Base-by-base conservation (phyloP, 495 filamentous ascomycete genomes). In the Barbatosphaeria neglecta region DNA sequence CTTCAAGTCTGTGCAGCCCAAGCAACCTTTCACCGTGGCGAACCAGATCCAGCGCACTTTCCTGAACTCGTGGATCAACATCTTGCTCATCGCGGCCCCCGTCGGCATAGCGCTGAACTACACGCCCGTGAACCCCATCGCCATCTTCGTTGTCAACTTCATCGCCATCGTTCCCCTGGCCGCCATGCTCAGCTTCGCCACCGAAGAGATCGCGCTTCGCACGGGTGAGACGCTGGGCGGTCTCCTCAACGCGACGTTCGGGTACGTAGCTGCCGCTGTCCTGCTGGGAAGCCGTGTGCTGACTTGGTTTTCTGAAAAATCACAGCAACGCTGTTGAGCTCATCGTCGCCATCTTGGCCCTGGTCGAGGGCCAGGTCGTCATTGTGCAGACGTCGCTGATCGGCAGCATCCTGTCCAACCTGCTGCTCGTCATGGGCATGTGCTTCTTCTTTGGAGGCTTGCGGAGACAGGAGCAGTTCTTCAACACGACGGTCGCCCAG, bases 361-460 rank as follows among this genome's bases (percentile, higher is more conserved):
- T 96, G 33, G 64, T 73, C 18, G 67, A 90, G 43, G 59, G 73
- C 28, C 73, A 97, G 64, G 76, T 93, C 22, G 69, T 84, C 35
- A 93, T 97, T 53, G 90, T 95, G 3, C 85, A 95, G 62, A 94
- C 90, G 1, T 96, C 90, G 2, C 67, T 96, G 11, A 86, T 95
- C 49, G 90, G 90, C 22, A 85, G 80, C 60, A 95, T 95, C 60
- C 67, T 96, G 16, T 95, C 89, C 16, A 96, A 96, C 59, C 64
- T 96, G 43, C 81, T 96, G 5, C 74, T 96, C 17, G 90, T 96
- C 28, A 70, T 95, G 68, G 90, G 90, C 16, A 90, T 92, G 83
- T 89, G 82, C 59, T 96, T 96, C 72, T 87, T 93, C 66, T 84
- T 84, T 43, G 89, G 90, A 24, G 90, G 90, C 23, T 60, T 92